These are phyloP conservation scores for Oryza longistaminata DNA, from an alignment of 176 grass and related monocot species.

Conservation along the genomic window DNA sequence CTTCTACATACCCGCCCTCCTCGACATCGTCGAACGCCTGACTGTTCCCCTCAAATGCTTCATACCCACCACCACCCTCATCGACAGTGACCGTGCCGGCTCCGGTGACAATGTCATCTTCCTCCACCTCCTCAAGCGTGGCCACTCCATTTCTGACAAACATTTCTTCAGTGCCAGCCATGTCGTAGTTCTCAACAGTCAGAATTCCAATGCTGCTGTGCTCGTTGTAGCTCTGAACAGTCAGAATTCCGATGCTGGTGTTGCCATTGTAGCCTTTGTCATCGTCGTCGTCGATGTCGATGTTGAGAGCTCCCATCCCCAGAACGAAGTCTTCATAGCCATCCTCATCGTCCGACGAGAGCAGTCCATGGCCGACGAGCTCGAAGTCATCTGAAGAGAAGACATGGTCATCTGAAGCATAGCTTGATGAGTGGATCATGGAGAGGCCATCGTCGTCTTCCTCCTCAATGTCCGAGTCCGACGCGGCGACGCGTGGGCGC, in stretches of 20 bases:
- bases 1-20: not conserved
- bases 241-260: slow-evolving; percentile 13
- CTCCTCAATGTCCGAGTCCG: not conserved
- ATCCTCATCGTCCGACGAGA: not conserved
- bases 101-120: not conserved
- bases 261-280: not conserved
- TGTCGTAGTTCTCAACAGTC: not conserved
- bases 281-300: not conserved
- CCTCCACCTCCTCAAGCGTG: not conserved
- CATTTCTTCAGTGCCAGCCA: not conserved
- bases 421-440: not conserved
- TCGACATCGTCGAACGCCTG: no score
- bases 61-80: not conserved
- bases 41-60: no score
- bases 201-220: slow-evolving; percentile 4
- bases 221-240: not conserved
- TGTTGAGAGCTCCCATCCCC: not conserved
- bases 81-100: not conserved
- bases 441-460: not conserved
- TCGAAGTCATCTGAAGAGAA: slow-evolving; percentile 10
- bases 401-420: slow-evolving; percentile 7
- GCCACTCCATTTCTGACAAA: not conserved
- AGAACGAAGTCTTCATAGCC: not conserved
- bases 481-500: not conserved
- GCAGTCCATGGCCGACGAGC: not conserved